Base-by-base conservation (phyloP, 208 protist genomes). In the Perkinsela sp. region DNA sequence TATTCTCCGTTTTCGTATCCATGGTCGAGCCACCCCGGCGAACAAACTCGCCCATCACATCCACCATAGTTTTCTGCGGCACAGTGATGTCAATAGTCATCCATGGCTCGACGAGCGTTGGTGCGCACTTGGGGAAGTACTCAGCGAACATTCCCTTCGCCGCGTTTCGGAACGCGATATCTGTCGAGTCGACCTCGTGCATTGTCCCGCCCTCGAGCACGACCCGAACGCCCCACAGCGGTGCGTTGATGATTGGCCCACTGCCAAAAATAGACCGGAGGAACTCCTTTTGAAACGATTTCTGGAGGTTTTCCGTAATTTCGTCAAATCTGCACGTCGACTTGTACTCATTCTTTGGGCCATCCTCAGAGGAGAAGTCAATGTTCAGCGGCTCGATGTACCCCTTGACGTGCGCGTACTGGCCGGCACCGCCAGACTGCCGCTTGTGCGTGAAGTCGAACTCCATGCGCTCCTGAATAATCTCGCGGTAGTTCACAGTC, bases 381-480 rank as follows among this genome's bases (percentile, higher is more conserved):
- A 93, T 90, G 1, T 76, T 67, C 48, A 94, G 78, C 32, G 87
- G 82, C 78, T 91, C 88, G 69, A 95, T 76, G 74, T 85, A 90
- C 67, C 93, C 93, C 74, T 92, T 92, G 31, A 96, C 74, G 57
- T 94, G 89, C 1, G 90, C 96, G 83, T 93, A 99, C 82, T 98
- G 95, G 31, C 96, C 95, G 2, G 91, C 78, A 72, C 96, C 96
- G 79, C 96, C 96, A 76, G 87, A 92, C 84, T 99, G 96, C 70
- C 97, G 96, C 84, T 97, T 99, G 80, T 97, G 96, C 31, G 92
- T 87, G 77, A 95, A 98, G 72, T 96, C 83, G 76, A 96, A 97
- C 31, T 89, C 79, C 68, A 90, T 83, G 29, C 78, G 67, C 69
- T 83, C 76, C 1, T 83, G 93, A 75, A 96, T 88, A 48, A 93